These are phyloP conservation scores for Cotoneaster glaucophyllus DNA, from an alignment of 306 rosid species.

Conservation along the genomic window DNA sequence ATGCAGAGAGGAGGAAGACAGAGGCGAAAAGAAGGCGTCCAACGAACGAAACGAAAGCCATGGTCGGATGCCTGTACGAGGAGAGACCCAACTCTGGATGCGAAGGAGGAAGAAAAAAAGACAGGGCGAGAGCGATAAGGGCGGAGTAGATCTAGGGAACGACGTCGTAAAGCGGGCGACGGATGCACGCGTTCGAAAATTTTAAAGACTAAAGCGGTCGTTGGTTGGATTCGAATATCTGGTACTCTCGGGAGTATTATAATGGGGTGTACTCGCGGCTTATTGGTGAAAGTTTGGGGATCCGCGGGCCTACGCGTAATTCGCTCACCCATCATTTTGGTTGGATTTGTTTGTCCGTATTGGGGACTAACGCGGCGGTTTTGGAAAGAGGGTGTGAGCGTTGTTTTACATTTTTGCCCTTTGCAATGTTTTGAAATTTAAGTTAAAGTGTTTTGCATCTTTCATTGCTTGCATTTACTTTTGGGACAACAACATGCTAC, in stretches of 20 bases:
- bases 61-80: slow-evolving; percentile 5
- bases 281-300: not conserved
- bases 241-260: not conserved
- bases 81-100: slow-evolving; percentile 1
- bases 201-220: not conserved
- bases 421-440: not conserved
- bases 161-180: not conserved
- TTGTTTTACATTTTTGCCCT: not conserved
- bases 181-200: not conserved
- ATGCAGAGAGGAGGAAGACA: slow-evolving; percentile 54
- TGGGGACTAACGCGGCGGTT: not conserved
- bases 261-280: not conserved
- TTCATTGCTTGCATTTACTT: not conserved
- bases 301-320: slow-evolving; percentile 13
- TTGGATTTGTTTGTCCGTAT: not conserved
- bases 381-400: not conserved
- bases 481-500: not conserved
- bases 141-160: slow-evolving; percentile 6
- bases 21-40: slow-evolving; percentile 60
- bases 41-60: slow-evolving; percentile 54
- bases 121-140: not conserved
- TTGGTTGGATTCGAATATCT: not conserved
- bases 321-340: slow-evolving; percentile 8
- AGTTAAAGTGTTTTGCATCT: not conserved
- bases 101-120: not conserved